Conservation (phyloP, 1,139 yeast species). For the Yamadazyma blattariae region DNA sequence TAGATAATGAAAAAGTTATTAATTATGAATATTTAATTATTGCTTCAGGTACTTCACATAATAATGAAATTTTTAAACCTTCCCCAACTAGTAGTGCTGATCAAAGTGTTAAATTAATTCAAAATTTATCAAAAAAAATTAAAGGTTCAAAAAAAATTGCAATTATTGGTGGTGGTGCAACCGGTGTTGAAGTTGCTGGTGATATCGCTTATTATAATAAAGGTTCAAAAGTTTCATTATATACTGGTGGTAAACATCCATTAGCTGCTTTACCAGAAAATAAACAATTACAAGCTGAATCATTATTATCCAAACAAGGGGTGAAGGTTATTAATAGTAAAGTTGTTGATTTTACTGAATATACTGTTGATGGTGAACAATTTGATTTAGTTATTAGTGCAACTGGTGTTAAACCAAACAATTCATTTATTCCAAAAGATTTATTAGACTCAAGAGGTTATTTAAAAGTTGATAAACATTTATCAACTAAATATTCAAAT, state of each 20-base stretch:
- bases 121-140: conserved; percentile 11
- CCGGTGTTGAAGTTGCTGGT: conserved; percentile 30
- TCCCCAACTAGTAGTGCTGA: conserved; percentile 12
- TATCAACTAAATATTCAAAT: conserved; percentile 17
- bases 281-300: conserved; percentile 13
- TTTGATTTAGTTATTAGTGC: conserved; percentile 24
- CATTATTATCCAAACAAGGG: conserved; percentile 17
- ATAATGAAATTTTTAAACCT: conserved; percentile 21
- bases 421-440: conserved; percentile 15
- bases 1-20: conserved; percentile 8
- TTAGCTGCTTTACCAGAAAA: conserved; percentile 13
- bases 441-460: conserved; percentile 16
- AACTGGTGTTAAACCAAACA: conserved; percentile 18
- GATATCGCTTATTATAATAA: conserved; percentile 21
- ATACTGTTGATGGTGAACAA: conserved; percentile 2
- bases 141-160: conserved; percentile 21
- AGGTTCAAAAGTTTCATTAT: conserved; percentile 19
- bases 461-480: conserved; percentile 18
- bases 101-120: conserved; percentile 8
- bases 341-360: conserved; percentile 4
- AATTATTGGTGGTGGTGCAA: conserved; percentile 30
- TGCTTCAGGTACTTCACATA: conserved; percentile 24
- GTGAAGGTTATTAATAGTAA: conserved; percentile 20
- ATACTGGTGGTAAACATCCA: conserved; percentile 21
- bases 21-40: conserved; percentile 25